A percentile compares a stretch with the other conserved stretches of the same genome.
These are phyloP conservation scores for Phytophthora boehmeriae DNA, from an alignment of 352 stramenopile genomes.

Conservation along the genomic window DNA sequence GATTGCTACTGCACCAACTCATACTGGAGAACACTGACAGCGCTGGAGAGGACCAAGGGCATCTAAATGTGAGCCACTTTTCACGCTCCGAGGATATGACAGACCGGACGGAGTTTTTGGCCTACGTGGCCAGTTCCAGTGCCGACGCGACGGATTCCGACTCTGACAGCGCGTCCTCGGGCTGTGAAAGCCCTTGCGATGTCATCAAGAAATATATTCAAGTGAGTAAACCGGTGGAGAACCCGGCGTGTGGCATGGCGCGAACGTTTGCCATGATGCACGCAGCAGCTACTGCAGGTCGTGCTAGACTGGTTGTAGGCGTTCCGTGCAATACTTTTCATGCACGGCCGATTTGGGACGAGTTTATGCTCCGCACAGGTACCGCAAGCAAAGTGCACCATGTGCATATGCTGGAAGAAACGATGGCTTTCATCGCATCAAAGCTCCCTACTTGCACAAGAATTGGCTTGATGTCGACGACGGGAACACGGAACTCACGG, in stretches of 20 bases:
- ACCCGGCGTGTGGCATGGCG: constrained; percentile 74
- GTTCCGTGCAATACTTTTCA: constrained; percentile 85
- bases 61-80: constrained; percentile 74
- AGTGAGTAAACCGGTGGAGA: constrained; percentile 44
- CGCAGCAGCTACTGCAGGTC: constrained; percentile 37
- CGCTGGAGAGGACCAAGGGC: constrained; percentile 63
- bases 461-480: constrained; percentile 74
- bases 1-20: constrained; percentile 73
- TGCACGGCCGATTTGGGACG: constrained; percentile 69
- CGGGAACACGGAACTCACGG: constrained; percentile 59
- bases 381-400: constrained; percentile 26
- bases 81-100: constrained; percentile 81
- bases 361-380: constrained; percentile 59
- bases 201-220: background rate
- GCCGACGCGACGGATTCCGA: constrained; percentile 25
- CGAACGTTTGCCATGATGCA: constrained; percentile 79
- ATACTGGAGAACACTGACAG: constrained; percentile 76
- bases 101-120: constrained; percentile 68
- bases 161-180: constrained; percentile 8
- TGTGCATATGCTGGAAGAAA: constrained; percentile 81
- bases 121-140: constrained; percentile 23
- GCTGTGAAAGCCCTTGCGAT: constrained; percentile 1
- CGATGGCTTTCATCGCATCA: constrained; percentile 56
- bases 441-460: constrained; percentile 48
- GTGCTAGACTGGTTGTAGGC: constrained; percentile 55